phyloP scores from a whole-genome alignment of 768 basidiomycete genomes.

The Boletus insuetus region DNA sequence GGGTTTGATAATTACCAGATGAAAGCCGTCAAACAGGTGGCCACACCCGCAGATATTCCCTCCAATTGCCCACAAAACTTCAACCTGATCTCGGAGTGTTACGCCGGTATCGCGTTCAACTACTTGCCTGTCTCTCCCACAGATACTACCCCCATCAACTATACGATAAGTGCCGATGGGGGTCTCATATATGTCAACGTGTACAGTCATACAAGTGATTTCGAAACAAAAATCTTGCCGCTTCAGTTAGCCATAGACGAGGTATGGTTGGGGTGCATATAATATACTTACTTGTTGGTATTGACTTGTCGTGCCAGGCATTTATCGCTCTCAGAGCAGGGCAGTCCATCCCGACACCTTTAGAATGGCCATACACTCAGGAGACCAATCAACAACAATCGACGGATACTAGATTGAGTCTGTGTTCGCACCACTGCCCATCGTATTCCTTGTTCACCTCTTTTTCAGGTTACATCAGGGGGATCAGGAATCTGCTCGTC shows the following conservation, averaged over 20 bases:
- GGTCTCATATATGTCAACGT: conserved; percentile 68
- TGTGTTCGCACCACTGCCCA: conserved; percentile 17
- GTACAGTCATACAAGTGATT: conserved; percentile 60
- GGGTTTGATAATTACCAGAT: conserved; percentile 50
- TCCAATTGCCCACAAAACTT: conserved; percentile 70
- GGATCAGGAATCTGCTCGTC: conserved; percentile 59
- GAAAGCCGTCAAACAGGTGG: conserved; percentile 47
- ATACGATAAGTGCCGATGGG: conserved; percentile 67
- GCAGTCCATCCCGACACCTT: conserved; percentile 49
- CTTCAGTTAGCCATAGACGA: conserved; percentile 76
- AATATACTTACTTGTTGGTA: background rate
- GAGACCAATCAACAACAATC: conserved; percentile 64
- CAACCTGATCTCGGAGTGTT: conserved; percentile 66
- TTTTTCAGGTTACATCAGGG: conserved; percentile 55
- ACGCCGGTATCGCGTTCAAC: conserved; percentile 61
- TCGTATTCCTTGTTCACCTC: conserved; percentile 2
- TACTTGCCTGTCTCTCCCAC: conserved; percentile 44
- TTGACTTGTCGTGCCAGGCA: conserved; percentile 41
- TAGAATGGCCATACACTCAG: conserved; percentile 71
- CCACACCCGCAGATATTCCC: conserved; percentile 48
- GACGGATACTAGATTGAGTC: conserved; percentile 55
- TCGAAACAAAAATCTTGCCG: conserved; percentile 65
- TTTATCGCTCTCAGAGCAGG: conserved; percentile 70
- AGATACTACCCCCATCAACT: conserved; percentile 47
- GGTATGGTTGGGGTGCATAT: conserved; percentile 32